Base-by-base conservation (phyloP, 139 green algal species). In the Micractinium conductrix region DNA sequence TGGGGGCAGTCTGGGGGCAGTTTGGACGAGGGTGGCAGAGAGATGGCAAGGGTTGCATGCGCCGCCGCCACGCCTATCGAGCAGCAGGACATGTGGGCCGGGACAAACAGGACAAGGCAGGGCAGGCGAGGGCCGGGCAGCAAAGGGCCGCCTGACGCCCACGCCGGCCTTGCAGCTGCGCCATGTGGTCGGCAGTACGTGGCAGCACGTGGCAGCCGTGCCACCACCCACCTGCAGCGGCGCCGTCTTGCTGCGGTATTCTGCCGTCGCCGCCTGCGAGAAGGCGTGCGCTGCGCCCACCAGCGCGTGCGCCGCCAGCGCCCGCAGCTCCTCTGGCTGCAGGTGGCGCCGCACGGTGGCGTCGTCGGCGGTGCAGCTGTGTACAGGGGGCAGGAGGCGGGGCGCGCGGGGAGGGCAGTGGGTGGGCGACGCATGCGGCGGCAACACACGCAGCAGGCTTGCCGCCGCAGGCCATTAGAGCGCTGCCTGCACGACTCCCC, bases 271-370 rank as follows among this genome's bases (percentile, higher is more conserved):
- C 2, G 76, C 53, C 76, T 72, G 58, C 24, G 76, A 82, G 76
- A 82, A 82, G 76, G 76, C 43, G 76, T 82, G 76, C 0, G 87
- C 87, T 1, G 87, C 40, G 43, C 60, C 48, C 17, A 80, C 62
- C 60, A 83, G 48, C 12, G 87, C 85, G 14, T 85, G 84, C 1
- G 85, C 78, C 28, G 84, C 84, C 45, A 91, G 62, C 24, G 83
- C 79, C 10, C 62, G 45, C 42, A 89, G 84, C 62, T 90, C 83
- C 30, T 89, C 83, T 1, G 76, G 76, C 38, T 10, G 42, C 35
- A 82, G 58, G 76, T 82, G 76, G 55, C 76, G 76, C 28, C 42
- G 71, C 37, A 70, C 53, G 0, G 53, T 74, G 4, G 83, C 26
- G 28, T 60, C 72, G 38, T 72, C 80, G 6, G 69, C 63, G 12